Evolutionary conservation across 2,329 filamentous ascomycete species (phyloP), one percentile per base, ranked within the genome.

Genomic region (Alternaria gansuensis): DNA sequence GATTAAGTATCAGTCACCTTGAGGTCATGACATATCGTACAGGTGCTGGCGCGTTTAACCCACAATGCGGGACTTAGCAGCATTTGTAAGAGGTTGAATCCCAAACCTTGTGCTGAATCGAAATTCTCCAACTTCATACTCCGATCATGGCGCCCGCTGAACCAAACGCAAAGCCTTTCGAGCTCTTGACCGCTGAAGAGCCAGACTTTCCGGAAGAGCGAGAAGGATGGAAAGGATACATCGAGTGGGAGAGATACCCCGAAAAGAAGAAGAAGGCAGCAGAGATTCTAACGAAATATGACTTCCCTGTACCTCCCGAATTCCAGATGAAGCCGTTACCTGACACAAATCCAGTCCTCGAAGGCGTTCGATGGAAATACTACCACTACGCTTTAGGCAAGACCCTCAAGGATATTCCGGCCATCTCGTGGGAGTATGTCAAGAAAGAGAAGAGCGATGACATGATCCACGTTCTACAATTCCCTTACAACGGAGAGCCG

Each of bases 191-290:
- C 11, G 60, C 73, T 8, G 59, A 67, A 21, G 59, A 67, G 3
- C 74, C 74, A 1, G 21, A 68, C 21, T 83, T 83, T 49, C 67
- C 74, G 1, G 77, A 81, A 46, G 82, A 84, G 61, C 69, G 72
- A 7, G 70, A 77, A 26, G 82, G 81, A 7, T 84, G 82, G 82
- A 78, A 78, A 58, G 82, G 82, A 7, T 90, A 89, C 60, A 81
- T 91, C n/a, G 70, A 74, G 40, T 74, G 70, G 71, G 70, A 74
- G 51, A 65, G 63, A 11, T 88, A 90, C 53, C 88, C 88, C 0
- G 86, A 89, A 46, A 90, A 90, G 75, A 89, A 88, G 67, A 81
- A 80, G 26, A 78, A 82, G 44, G 88, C 86, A 0, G 81, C 83
- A 45, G 80, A 85, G 54, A 83, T 89, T 46, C 69, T 89, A 13